Evolutionary conservation across 2,329 filamentous ascomycete genomes (phyloP), one percentile per base, ranked within the genome.

Genomic region (Apiospora marii): DNA sequence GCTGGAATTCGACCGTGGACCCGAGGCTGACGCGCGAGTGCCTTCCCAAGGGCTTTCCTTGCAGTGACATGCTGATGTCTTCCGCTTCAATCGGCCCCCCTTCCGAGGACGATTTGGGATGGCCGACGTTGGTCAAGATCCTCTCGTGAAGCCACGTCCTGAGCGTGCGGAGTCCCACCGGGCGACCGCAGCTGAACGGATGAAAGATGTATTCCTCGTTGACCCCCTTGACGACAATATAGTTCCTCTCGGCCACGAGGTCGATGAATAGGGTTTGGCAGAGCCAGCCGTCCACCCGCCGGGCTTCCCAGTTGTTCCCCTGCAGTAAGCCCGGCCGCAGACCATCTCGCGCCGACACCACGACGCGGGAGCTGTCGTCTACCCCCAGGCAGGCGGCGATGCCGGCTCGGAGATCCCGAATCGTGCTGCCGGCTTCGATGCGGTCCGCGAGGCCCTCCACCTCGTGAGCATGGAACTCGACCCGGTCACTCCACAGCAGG

Each of bases 181-280:
- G 75, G 10, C 71, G 74, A 67, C 7, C 73, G 72, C 2, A 58
- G 68, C 24, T 67, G 68, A 48, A 68, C 4, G 37, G 14, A 61
- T 83, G 82, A 51, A 77, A 81, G 51, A 83, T 44, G 68, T 83
- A 83, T 58, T 80, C 74, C 71, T 81, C 77, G 44, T 80, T 79
- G n/a, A 79, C 74, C 1, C 80, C 80, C 13, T 71, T 75, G 19
- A 83, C 68, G 12, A 82, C 70, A 43, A 82, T 73, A 43, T 79
- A 82, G 4, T 74, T 70, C 2, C 72, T 67, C 16, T 61, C 41
- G 0, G 74, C 75, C 19, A 71, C 72, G 24, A 82, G 34, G 51
- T 78, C 74, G 41, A 83, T 74, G 12, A 73, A 68, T n/a, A 84
- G 72, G 72, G 78, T 76, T 1, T 78, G 78, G 68, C 80, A 83